phyloP scores from a whole-genome alignment of 805 yeast species.

The Sungouiozyma intestinalis region DNA sequence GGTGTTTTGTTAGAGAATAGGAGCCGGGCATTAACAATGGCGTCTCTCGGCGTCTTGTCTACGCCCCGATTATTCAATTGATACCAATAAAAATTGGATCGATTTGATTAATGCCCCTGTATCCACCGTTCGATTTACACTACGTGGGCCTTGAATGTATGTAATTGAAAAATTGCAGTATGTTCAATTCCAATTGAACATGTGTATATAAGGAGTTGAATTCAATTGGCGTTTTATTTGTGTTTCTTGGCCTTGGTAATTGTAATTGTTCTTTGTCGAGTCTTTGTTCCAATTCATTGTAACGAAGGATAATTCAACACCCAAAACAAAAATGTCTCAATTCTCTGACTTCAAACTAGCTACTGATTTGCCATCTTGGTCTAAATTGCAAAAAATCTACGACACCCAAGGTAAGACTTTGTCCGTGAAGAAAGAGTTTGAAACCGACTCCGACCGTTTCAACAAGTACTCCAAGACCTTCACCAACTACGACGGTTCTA shows the following conservation, averaged over 20 bases:
- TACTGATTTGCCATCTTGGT: conserved; percentile 76
- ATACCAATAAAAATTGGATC: too few species aligned
- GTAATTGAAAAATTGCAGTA: too few species aligned
- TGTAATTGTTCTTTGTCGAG: neutral
- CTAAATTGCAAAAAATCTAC: conserved; percentile 59
- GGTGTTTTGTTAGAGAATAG: neutral
- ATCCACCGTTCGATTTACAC: too few species aligned
- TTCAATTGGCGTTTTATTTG: neutral
- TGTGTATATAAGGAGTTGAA: neutral
- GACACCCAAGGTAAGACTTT: conserved; percentile 59
- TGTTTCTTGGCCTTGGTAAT: neutral
- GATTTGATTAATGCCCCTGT: neutral
- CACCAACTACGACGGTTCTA: conserved; percentile 74
- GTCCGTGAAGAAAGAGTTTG: conserved; percentile 69
- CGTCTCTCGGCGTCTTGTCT: neutral
- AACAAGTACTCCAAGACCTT: conserved; percentile 68
- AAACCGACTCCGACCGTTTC: conserved; percentile 63
- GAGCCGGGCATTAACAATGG: neutral
- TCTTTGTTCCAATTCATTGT: neutral
- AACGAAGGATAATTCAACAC: neutral
- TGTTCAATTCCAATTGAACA: too few species aligned
- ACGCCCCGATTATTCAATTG: neutral
- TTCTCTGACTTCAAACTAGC: conserved; percentile 47
- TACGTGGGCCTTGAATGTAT: too few species aligned
- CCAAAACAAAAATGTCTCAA: conserved; percentile 10